A percentile compares a stretch with the other conserved stretches of the same genome.
These are phyloP conservation scores for Pluteus cervinus DNA, from an alignment of 768 basidiomycete species.

Conservation along the genomic window DNA sequence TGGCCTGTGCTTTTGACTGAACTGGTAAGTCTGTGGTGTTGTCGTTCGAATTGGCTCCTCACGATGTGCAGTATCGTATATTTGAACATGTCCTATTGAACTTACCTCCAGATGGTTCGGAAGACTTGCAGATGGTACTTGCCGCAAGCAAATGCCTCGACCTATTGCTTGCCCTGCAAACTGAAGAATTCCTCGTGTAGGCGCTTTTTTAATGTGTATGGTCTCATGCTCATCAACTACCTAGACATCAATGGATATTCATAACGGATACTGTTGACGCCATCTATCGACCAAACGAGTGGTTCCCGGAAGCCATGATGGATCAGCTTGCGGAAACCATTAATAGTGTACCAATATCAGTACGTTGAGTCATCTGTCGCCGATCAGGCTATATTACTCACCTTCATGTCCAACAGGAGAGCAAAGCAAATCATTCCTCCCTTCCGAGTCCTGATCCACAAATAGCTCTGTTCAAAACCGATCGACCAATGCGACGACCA, in stretches of 20 bases:
- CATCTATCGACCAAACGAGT: constrained; percentile 78
- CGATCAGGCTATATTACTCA: too few relatives aligned
- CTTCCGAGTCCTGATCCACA: constrained; percentile 32
- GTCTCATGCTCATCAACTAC: constrained; percentile 7
- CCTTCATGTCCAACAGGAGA: constrained; percentile 17
- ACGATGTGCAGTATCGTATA: constrained; percentile 63
- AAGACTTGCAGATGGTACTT: constrained; percentile 76
- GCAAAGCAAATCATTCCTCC: too few relatives aligned
- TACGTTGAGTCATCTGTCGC: constrained; percentile 13
- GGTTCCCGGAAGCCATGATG: constrained; percentile 82
- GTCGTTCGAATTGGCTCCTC: background rate
- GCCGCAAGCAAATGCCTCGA: constrained; percentile 94
- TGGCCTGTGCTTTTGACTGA: constrained; percentile 97
- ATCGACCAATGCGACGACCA: constrained; percentile 72
- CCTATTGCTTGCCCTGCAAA: constrained; percentile 86
- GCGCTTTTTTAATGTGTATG: constrained; percentile 4
- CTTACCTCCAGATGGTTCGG: constrained; percentile 76
- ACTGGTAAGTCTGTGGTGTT: constrained; percentile 44
- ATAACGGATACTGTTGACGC: constrained; percentile 97
- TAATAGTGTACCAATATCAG: constrained; percentile 53
- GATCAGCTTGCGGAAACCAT: constrained; percentile 86
- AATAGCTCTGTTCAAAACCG: too few relatives aligned
- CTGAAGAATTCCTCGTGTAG: constrained; percentile 97
- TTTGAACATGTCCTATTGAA: constrained; percentile 76
- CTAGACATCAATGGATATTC: constrained; percentile 96